Percentiles rank a stretch among this genome's conserved stretches.
phyloP scores from a whole-genome alignment of 345 rosid species.

The Eucalyptus tenuipes region DNA sequence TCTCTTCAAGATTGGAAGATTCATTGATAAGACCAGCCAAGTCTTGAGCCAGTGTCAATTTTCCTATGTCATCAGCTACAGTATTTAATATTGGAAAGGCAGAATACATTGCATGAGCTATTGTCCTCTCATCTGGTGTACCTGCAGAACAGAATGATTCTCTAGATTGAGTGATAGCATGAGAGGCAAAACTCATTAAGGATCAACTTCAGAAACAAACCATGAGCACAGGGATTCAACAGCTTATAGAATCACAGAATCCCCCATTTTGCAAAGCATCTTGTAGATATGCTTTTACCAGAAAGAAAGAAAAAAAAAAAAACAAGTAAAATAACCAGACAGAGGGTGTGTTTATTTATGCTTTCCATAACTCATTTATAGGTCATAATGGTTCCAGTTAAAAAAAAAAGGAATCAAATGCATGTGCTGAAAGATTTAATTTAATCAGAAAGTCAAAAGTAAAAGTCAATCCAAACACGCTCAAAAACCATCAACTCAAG shows the following conservation, averaged over 20 bases:
- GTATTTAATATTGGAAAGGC: not conserved
- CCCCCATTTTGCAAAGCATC: not conserved
- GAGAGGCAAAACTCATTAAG: not conserved
- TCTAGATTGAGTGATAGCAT: not conserved
- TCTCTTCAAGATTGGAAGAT: conserved; percentile 23
- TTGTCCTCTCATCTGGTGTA: not conserved
- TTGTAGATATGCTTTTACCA: not conserved
- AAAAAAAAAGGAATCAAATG: not conserved
- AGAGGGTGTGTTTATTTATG: not conserved
- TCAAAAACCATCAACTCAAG: not conserved
- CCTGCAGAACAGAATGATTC: not conserved
- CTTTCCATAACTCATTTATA: not conserved
- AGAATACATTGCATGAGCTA: not conserved
- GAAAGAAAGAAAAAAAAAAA: not conserved
- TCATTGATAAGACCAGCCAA: conserved; percentile 61
- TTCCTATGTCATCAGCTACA: not conserved
- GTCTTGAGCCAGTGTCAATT: conserved; percentile 39
- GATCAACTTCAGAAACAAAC: not conserved
- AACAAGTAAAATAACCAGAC: not conserved
- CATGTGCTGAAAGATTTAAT: not conserved
- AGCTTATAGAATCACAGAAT: not conserved
- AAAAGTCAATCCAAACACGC: not conserved
- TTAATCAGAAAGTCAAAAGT: not conserved
- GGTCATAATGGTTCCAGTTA: not conserved
- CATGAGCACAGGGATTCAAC: not conserved